Percentiles rank a stretch among this genome's conserved stretches.
Evolutionary conservation across 345 rosid genomes (phyloP).

Genomic region (Salix exigua): DNA sequence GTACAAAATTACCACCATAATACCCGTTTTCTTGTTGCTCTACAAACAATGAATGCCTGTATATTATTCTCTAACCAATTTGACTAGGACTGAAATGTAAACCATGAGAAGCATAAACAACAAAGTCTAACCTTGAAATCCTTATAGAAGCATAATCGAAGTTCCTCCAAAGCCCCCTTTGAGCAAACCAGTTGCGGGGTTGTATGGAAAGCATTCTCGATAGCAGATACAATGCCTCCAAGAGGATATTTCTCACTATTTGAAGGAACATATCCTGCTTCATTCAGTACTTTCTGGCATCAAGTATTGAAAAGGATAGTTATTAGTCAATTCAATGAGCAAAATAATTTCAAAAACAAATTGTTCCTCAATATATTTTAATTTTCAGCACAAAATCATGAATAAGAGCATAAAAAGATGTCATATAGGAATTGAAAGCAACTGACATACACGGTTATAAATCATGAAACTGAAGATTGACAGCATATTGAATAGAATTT

Average conservation of each 20-base stretch:
- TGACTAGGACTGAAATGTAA: neutral
- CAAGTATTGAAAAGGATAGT: slow-evolving; percentile 7
- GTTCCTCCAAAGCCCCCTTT: slow-evolving; percentile 62
- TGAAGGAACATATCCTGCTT: slow-evolving; percentile 91
- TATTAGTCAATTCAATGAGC: slow-evolving; percentile 10
- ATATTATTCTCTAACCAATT: neutral
- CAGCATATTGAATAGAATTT: neutral
- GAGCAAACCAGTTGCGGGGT: slow-evolving; percentile 67
- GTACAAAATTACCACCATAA: neutral
- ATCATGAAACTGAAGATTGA: neutral
- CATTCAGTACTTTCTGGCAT: slow-evolving; percentile 64
- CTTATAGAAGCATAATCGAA: slow-evolving; percentile 79
- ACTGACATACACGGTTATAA: neutral
- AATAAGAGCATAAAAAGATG: neutral
- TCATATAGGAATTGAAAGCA: neutral
- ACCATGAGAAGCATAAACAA: slow-evolving; percentile 13
- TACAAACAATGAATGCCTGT: neutral
- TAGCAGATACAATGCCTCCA: slow-evolving; percentile 79
- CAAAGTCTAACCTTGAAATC: slow-evolving; percentile 63
- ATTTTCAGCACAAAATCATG: neutral
- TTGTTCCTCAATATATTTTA: neutral
- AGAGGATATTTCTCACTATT: slow-evolving; percentile 83
- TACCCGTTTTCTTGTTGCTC: neutral
- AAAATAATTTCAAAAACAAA: neutral
- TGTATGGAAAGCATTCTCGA: slow-evolving; percentile 79